A percentile compares a stretch with the other conserved stretches of the same genome.
These are phyloP conservation scores for Tephrocybe sp. DNA, from an alignment of 768 basidiomycete genomes.

Conservation along the genomic window DNA sequence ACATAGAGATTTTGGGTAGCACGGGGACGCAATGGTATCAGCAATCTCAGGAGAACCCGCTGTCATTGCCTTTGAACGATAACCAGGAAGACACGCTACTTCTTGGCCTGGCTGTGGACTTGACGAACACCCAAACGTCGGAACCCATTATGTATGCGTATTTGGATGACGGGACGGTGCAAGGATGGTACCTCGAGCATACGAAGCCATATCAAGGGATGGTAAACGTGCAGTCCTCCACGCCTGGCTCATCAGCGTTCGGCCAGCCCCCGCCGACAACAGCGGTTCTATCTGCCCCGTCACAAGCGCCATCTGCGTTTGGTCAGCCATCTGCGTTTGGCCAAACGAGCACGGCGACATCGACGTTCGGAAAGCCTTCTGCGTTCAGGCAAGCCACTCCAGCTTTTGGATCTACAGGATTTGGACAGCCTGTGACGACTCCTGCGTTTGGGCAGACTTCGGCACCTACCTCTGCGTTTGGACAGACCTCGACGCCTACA, in stretches of 20 bases:
- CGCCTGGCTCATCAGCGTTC: constrained; percentile 20
- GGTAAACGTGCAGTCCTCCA: constrained; percentile 24
- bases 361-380: constrained; percentile 20
- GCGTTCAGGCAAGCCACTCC: constrained; percentile 23
- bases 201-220: constrained; percentile 60
- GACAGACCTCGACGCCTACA: constrained; percentile 20
- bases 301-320: constrained; percentile 19
- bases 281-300: background rate
- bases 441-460: constrained; percentile 18
- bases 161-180: constrained; percentile 75
- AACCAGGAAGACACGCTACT: constrained; percentile 71
- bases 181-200: constrained; percentile 72
- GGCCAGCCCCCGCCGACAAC: constrained; percentile 15
- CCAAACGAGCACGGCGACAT: background rate
- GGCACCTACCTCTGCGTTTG: constrained; percentile 26
- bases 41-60: constrained; percentile 48
- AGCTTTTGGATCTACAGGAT: constrained; percentile 1
- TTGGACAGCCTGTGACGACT: constrained; percentile 17
- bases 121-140: constrained; percentile 46
- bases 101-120: constrained; percentile 62
- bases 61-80: constrained; percentile 67
- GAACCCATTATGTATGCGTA: constrained; percentile 72
- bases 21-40: constrained; percentile 45
- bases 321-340: constrained; percentile 22
- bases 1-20: constrained; percentile 47